phyloP scores from a whole-genome alignment of 164 flowering plant species.

The Macadamia integrifolia region DNA sequence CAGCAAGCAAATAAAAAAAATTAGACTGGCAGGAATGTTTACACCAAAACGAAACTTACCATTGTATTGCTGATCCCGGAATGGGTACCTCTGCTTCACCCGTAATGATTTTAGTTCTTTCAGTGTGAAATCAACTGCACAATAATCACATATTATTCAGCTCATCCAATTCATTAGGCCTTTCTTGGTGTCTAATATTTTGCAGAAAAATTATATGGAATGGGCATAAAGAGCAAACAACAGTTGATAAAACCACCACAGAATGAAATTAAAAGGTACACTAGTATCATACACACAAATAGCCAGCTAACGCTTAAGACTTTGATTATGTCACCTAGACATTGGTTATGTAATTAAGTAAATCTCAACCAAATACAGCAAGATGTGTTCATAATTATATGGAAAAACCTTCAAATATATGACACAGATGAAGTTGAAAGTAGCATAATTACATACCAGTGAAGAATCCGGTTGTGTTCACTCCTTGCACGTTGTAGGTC shows the following conservation, averaged over 20 bases:
- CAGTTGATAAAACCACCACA: neutral
- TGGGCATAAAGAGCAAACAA: neutral
- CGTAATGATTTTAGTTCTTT: constrained; percentile 64
- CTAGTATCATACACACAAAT: no score
- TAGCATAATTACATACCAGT: constrained; percentile 40
- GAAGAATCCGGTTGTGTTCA: constrained; percentile 77
- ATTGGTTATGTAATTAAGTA: neutral
- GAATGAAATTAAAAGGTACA: no score
- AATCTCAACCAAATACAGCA: neutral
- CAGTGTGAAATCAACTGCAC: constrained; percentile 89
- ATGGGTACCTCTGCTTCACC: constrained; percentile 68
- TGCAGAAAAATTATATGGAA: neutral
- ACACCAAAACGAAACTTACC: constrained; percentile 40
- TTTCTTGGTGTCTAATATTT: neutral
- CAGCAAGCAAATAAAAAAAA: neutral
- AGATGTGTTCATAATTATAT: neutral
- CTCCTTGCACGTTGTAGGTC: constrained; percentile 85
- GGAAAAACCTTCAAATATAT: neutral
- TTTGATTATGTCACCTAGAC: neutral
- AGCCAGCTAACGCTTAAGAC: no score
- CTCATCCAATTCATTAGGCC: neutral
- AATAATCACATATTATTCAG: constrained; percentile 8
- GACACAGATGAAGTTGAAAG: neutral
- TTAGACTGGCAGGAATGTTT: neutral
- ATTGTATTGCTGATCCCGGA: constrained; percentile 89